phyloP scores from a whole-genome alignment of 176 grass and related monocot species.

The Microstegium vimineum region DNA sequence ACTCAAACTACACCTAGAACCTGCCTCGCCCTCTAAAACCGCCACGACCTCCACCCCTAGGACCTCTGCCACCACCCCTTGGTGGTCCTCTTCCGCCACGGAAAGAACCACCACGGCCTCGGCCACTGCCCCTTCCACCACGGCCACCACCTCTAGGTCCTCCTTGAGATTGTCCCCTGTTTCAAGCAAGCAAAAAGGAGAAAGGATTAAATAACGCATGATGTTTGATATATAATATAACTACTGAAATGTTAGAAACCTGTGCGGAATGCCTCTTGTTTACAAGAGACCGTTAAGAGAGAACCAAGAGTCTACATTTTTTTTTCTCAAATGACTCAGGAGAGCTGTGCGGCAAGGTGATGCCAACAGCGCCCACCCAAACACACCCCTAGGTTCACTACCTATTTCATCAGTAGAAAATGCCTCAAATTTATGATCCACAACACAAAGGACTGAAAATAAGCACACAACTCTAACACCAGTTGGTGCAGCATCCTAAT shows the following conservation, averaged over 20 bases:
- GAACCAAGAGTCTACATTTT: too few relatives aligned
- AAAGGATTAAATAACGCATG: not conserved
- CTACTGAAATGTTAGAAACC: not conserved
- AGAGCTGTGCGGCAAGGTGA: too few relatives aligned
- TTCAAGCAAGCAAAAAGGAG: slow-evolving; percentile 21
- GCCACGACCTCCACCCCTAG: slow-evolving; percentile 66
- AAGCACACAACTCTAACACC: not conserved
- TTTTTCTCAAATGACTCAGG: not conserved
- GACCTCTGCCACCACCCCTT: slow-evolving; percentile 64
- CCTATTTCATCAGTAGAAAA: not conserved
- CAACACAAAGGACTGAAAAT: not conserved
- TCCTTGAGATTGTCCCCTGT: slow-evolving; percentile 61
- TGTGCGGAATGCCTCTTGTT: not conserved
- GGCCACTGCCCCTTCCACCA: slow-evolving; percentile 44
- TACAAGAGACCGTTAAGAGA: too few relatives aligned
- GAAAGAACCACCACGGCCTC: slow-evolving; percentile 51
- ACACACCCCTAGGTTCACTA: not conserved
- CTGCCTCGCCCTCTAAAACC: slow-evolving; percentile 93
- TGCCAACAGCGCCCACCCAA: not conserved
- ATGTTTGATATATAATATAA: not conserved
- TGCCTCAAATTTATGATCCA: not conserved
- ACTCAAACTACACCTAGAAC: slow-evolving; percentile 45
- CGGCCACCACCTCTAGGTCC: slow-evolving; percentile 61
- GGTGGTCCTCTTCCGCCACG: slow-evolving; percentile 78
- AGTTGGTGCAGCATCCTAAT: not conserved